Percentiles rank a stretch among this genome's conserved stretches.
These are phyloP conservation scores for Limtongia smithiae DNA, from an alignment of 805 yeast species.

Conservation along the genomic window DNA sequence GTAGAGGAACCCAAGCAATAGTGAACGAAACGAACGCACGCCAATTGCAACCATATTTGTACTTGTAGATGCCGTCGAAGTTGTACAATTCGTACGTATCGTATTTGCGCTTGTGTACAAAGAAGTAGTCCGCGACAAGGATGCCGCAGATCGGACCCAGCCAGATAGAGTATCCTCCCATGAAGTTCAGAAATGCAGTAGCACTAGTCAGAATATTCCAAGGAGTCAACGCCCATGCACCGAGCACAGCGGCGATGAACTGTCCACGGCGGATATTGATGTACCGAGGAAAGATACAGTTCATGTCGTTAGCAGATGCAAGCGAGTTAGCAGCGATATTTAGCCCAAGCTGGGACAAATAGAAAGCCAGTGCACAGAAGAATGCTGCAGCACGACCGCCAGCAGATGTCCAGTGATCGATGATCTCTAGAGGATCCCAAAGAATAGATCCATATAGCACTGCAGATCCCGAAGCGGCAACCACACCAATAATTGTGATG, in stretches of 20 bases:
- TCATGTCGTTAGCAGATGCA: slow-evolving; percentile 40
- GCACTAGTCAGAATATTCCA: slow-evolving; percentile 43
- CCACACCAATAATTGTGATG: slow-evolving; percentile 15
- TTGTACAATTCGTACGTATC: slow-evolving; percentile 14
- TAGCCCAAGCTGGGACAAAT: slow-evolving; percentile 38
- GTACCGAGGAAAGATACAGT: slow-evolving; percentile 46
- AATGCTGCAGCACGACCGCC: slow-evolving; percentile 45
- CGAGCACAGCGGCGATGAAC: slow-evolving; percentile 37
- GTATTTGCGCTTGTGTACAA: slow-evolving; percentile 33
- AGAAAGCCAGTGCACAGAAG: slow-evolving; percentile 39
- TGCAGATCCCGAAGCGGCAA: slow-evolving; percentile 17
- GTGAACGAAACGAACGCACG: slow-evolving; percentile 41
- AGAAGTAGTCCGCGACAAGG: slow-evolving; percentile 41
- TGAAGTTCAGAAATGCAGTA: slow-evolving; percentile 37
- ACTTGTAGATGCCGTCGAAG: slow-evolving; percentile 40
- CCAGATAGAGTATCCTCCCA: slow-evolving; percentile 42
- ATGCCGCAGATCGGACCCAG: slow-evolving; percentile 43
- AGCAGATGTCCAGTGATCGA: slow-evolving; percentile 41
- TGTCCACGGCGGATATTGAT: slow-evolving; percentile 48
- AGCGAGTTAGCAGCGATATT: slow-evolving; percentile 41
- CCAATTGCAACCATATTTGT: slow-evolving; percentile 44
- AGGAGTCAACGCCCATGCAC: slow-evolving; percentile 41
- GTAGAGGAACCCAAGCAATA: slow-evolving; percentile 26
- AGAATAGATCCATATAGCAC: slow-evolving; percentile 11
- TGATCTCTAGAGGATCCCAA: slow-evolving; percentile 21